Evolutionary conservation across 495 filamentous ascomycete species (phyloP).

Genomic region (Penicillium mononematosum): DNA sequence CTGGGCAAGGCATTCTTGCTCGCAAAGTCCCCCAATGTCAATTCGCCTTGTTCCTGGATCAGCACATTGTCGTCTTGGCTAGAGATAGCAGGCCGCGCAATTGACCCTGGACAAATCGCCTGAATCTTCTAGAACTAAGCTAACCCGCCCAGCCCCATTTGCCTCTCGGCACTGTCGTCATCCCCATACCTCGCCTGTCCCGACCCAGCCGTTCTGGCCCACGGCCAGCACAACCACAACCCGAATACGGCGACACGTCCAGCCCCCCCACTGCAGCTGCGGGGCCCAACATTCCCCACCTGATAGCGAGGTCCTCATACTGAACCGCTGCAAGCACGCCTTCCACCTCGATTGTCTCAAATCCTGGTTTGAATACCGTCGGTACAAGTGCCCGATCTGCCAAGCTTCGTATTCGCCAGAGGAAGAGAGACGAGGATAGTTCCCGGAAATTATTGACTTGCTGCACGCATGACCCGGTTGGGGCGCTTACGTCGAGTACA

Average conservation of each 20-base stretch:
- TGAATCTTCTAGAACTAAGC: conserved; percentile 10
- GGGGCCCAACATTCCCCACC: background rate
- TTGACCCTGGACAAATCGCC: background rate
- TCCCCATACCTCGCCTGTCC: conserved; percentile 24
- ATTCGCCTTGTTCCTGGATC: background rate
- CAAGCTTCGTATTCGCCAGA: conserved; percentile 30
- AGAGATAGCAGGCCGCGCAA: background rate
- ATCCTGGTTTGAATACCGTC: conserved; percentile 37
- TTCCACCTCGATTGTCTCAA: conserved; percentile 36
- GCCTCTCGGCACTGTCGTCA: conserved; percentile 30
- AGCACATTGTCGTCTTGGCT: background rate
- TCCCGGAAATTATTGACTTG: background rate
- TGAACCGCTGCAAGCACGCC: conserved; percentile 37
- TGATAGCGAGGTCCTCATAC: conserved; percentile 23
- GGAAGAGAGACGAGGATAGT: conserved; percentile 11
- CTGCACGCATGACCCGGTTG: background rate
- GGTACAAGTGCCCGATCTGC: conserved; percentile 38
- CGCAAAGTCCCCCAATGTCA: background rate
- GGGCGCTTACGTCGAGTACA: background rate
- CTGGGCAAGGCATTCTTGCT: conserved; percentile 12
- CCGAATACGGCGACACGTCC: background rate
- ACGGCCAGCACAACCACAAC: background rate
- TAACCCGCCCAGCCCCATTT: conserved; percentile 23
- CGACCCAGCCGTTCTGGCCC: conserved; percentile 20
- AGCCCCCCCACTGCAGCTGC: background rate